Percentiles rank a stretch among this genome's conserved stretches.
Conservation (phyloP, 1,284 basidiomycete species). For the Pyrrhoderma noxium region DNA sequence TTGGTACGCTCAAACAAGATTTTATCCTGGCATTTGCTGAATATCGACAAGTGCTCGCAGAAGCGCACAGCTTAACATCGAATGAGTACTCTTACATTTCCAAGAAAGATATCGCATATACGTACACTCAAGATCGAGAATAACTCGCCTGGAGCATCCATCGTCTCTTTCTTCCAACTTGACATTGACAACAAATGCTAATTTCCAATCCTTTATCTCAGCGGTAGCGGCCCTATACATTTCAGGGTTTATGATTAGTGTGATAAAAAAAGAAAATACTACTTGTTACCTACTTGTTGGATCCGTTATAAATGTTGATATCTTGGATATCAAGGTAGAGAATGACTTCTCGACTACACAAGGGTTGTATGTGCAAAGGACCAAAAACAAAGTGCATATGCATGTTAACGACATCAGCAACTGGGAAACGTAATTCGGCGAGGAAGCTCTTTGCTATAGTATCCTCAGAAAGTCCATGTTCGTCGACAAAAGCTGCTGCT, state of each 20-base stretch:
- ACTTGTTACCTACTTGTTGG: constrained; percentile 20
- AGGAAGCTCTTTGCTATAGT: constrained; percentile 22
- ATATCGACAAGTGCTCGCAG: constrained; percentile 24
- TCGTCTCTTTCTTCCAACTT: constrained; percentile 21
- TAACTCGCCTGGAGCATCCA: constrained; percentile 22
- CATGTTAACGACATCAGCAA: constrained; percentile 14
- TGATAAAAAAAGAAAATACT: neutral
- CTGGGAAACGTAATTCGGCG: constrained; percentile 19
- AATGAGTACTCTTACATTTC: no score
- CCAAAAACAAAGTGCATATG: constrained; percentile 27
- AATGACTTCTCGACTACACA: constrained; percentile 29
- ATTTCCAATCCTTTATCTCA: constrained; percentile 23
- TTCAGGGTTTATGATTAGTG: neutral
- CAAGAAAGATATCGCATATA: neutral
- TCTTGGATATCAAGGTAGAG: constrained; percentile 27
- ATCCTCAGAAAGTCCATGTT: constrained; percentile 4
- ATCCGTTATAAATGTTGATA: constrained; percentile 25
- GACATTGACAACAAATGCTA: constrained; percentile 27
- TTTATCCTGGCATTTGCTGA: constrained; percentile 21
- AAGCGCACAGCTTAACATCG: constrained; percentile 23
- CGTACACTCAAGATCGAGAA: constrained; percentile 25
- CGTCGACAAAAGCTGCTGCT: constrained; percentile 24
- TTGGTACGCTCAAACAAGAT: constrained; percentile 20
- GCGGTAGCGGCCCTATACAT: neutral
- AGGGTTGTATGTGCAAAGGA: constrained; percentile 25